Evolutionary conservation across 2,329 filamentous ascomycete genomes (phyloP).

Genomic region (Alternaria postmessia): DNA sequence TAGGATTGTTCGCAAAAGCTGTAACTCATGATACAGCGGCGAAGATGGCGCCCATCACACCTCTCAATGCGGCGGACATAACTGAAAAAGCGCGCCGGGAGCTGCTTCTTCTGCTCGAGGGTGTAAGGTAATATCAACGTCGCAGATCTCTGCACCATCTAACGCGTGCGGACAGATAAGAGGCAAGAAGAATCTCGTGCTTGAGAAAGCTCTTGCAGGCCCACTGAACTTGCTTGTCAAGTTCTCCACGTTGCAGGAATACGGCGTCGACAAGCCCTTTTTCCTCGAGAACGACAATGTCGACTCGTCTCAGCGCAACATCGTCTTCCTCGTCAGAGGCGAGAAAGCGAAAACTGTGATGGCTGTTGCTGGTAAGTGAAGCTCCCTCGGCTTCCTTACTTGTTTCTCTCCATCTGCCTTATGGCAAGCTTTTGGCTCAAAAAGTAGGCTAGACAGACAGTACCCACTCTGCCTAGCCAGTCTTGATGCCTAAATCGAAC

Average conservation of each 20-base stretch:
- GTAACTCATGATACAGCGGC: constrained; percentile 18
- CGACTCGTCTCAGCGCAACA: constrained; percentile 92
- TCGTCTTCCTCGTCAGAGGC: constrained; percentile 90
- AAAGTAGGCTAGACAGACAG: constrained; percentile 68
- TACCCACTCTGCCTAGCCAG: constrained; percentile 64
- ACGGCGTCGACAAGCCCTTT: constrained; percentile 97
- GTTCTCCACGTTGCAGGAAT: constrained; percentile 93
- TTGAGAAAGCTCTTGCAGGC: constrained; percentile 89
- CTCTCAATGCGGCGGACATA: constrained; percentile 78
- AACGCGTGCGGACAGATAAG: constrained; percentile 71
- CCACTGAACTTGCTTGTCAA: constrained; percentile 92
- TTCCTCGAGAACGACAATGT: constrained; percentile 95
- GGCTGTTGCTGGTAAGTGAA: constrained; percentile 79
- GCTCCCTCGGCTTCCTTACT: constrained; percentile 16
- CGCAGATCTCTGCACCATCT: constrained; percentile 41
- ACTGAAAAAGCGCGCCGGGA: constrained; percentile 86
- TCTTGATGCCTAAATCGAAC: constrained; percentile 63
- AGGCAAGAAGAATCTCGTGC: constrained; percentile 97
- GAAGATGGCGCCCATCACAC: constrained; percentile 71
- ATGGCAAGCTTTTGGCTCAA: constrained; percentile 54
- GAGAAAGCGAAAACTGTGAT: constrained; percentile 87
- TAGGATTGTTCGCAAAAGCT: constrained; percentile 7
- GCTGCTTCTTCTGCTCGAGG: constrained; percentile 88
- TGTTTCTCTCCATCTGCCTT: constrained; percentile 6
- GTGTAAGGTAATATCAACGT: constrained; percentile 72